Conservation (phyloP, 1,139 yeast species). For the Geotrichum bryndzae region DNA sequence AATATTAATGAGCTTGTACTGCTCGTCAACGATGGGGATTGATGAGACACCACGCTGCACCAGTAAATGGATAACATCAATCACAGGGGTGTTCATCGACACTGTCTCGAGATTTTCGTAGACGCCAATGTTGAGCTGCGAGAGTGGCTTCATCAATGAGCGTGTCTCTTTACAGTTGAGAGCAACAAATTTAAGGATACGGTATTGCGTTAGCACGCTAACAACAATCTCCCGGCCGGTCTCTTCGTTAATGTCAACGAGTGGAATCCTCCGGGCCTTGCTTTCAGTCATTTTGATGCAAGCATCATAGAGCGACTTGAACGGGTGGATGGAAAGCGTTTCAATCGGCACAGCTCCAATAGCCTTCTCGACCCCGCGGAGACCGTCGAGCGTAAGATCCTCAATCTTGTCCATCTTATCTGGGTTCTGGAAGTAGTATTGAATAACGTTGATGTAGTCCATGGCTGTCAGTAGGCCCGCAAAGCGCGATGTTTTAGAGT, state of each 20-base stretch:
- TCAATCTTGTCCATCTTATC: conserved; percentile 88
- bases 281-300: conserved; percentile 88
- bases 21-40: conserved; percentile 84
- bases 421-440: conserved; percentile 86
- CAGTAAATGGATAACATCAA: conserved; percentile 82
- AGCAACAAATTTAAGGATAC: conserved; percentile 92
- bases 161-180: conserved; percentile 92
- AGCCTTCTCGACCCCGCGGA: conserved; percentile 73
- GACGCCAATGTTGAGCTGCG: conserved; percentile 61
- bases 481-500: conserved; percentile 77
- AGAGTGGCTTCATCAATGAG: conserved; percentile 70
- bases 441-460: conserved; percentile 92
- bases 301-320: conserved; percentile 84
- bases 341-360: conserved; percentile 87
- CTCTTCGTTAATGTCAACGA: conserved; percentile 89
- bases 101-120: conserved; percentile 64
- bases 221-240: conserved; percentile 93
- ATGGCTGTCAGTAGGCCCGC: conserved; percentile 91
- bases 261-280: conserved; percentile 87
- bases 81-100: conserved; percentile 86
- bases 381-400: conserved; percentile 75
- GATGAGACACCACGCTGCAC: conserved; percentile 79
- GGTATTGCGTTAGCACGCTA: conserved; percentile 90
- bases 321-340: conserved; percentile 85
- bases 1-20: conserved; percentile 71